These are phyloP conservation scores for Pseudogymnoascus sp. DNA, from an alignment of 2,329 filamentous ascomycete species.

Conservation along the genomic window DNA sequence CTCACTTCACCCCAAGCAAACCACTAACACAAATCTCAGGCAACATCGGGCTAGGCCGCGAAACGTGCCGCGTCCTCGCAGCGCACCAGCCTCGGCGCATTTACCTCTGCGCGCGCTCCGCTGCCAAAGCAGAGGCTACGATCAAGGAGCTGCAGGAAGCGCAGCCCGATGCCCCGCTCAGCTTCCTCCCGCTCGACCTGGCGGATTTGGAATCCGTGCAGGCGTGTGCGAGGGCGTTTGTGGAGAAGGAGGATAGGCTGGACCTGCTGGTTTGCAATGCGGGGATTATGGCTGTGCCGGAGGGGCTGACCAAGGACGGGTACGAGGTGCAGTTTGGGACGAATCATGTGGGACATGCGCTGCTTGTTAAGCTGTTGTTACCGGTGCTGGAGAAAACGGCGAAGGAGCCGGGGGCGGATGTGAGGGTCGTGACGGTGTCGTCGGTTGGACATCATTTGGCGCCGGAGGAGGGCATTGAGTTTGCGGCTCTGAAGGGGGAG, in stretches of 20 bases:
- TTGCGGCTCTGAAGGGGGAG: conserved; percentile 23
- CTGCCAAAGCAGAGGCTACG: conserved; percentile 28
- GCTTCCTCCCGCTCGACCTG: conserved; percentile 22
- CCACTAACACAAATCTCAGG: conserved; percentile 17
- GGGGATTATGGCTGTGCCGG: conserved; percentile 21
- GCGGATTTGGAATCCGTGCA: conserved; percentile 30
- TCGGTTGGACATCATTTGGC: conserved; percentile 17
- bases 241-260: conserved; percentile 26
- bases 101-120: conserved; percentile 33
- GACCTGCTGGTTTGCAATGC: conserved; percentile 36
- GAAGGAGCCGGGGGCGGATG: neutral
- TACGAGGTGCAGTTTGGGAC: conserved; percentile 26
- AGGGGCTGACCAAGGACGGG: conserved; percentile 23
- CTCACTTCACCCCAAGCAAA: neutral
- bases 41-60: conserved; percentile 42
- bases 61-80: conserved; percentile 33
- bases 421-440: conserved; percentile 15
- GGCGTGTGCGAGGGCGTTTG: conserved; percentile 32
- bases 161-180: conserved; percentile 12
- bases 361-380: conserved; percentile 15
- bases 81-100: conserved; percentile 33
- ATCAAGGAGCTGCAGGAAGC: conserved; percentile 12
- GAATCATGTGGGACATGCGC: conserved; percentile 16
- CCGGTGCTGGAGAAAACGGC: conserved; percentile 17
- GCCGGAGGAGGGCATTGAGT: conserved; percentile 22